Conservation (phyloP, 345 rosid species). For the Linum lewisii region DNA sequence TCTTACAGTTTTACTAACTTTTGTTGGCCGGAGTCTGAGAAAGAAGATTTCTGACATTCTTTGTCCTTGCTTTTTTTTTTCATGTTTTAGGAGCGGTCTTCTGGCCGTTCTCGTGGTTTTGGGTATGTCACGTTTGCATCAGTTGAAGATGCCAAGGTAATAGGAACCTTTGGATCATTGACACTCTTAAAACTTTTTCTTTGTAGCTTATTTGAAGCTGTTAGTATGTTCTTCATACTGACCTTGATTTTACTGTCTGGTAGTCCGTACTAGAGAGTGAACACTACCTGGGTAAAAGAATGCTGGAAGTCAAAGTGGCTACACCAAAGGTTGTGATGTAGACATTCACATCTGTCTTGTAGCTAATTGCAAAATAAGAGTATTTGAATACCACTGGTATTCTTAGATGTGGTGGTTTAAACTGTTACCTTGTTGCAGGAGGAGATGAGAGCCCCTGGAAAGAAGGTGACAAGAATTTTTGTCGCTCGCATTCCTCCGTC, state of each 20-base stretch:
- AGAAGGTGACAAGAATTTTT: constrained; percentile 81
- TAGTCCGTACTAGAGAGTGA: constrained; percentile 68
- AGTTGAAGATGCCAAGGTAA: constrained; percentile 75
- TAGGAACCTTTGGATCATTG: background rate
- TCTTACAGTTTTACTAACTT: no score
- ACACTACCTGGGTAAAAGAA: constrained; percentile 79
- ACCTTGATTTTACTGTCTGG: constrained; percentile 12
- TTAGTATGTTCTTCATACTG: background rate
- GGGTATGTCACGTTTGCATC: constrained; percentile 86
- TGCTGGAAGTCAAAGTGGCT: constrained; percentile 85
- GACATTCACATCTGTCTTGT: constrained; percentile 1
- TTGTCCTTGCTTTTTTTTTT: background rate
- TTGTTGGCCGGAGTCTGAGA: background rate
- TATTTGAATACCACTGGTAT: background rate
- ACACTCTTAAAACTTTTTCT: background rate
- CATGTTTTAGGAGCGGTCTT: constrained; percentile 61
- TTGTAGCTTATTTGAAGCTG: background rate
- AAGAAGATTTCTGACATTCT: background rate
- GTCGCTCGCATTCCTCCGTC: constrained; percentile 87
- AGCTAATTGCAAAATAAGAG: background rate
- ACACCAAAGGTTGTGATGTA: constrained; percentile 71
- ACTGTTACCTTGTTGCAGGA: constrained; percentile 41
- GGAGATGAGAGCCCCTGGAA: constrained; percentile 88
- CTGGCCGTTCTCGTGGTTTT: constrained; percentile 96
- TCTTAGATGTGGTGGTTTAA: background rate